These are phyloP conservation scores for Botryotinia convoluta DNA, from an alignment of 2,329 filamentous ascomycete genomes.

Conservation along the genomic window DNA sequence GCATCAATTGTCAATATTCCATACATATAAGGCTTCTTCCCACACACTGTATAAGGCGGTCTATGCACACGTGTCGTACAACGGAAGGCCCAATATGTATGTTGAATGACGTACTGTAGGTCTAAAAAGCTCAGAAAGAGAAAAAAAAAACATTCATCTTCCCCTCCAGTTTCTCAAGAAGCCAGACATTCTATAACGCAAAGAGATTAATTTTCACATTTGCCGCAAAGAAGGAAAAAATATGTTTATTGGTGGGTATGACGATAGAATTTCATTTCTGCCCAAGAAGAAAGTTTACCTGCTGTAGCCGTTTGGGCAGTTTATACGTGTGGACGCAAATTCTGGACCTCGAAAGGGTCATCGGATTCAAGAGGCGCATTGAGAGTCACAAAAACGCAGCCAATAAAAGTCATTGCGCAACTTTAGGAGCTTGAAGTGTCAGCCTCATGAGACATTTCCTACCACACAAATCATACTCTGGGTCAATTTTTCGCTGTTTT, in stretches of 20 bases:
- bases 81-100: slow-evolving; percentile 19
- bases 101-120: slow-evolving; percentile 15
- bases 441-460: slow-evolving; percentile 13
- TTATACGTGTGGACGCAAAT: background rate
- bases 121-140: background rate
- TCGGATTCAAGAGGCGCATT: slow-evolving; percentile 16
- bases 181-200: background rate
- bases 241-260: slow-evolving; percentile 1
- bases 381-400: slow-evolving; percentile 10
- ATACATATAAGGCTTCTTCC: slow-evolving; percentile 19
- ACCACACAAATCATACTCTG: slow-evolving; percentile 8
- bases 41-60: slow-evolving; percentile 13
- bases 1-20: slow-evolving; percentile 13
- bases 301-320: slow-evolving; percentile 17
- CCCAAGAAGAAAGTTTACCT: slow-evolving; percentile 14
- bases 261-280: background rate
- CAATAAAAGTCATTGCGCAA: slow-evolving; percentile 8
- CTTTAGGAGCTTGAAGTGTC: slow-evolving; percentile 14
- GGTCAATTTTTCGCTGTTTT: background rate
- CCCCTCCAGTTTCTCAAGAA: slow-evolving; percentile 12
- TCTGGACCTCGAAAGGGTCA: slow-evolving; percentile 11
- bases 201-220: background rate
- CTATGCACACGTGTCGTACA: slow-evolving; percentile 22
- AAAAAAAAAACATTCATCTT: background rate
- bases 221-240: background rate